Conservation (phyloP, 768 basidiomycete species). For the Russula griseocarnosa region DNA sequence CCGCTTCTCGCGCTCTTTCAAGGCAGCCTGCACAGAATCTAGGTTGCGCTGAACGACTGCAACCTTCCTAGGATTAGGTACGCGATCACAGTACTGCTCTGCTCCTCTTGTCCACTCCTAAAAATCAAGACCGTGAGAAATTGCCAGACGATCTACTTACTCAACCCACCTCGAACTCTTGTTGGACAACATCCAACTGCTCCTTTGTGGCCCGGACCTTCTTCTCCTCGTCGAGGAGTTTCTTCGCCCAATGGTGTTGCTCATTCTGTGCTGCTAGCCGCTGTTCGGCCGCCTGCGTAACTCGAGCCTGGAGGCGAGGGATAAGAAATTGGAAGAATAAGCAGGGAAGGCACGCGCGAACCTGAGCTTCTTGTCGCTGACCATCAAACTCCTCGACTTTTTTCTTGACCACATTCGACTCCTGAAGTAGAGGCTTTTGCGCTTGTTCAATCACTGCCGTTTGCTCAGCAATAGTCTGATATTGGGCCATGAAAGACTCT, state of each 20-base stretch:
- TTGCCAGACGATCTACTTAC: neutral
- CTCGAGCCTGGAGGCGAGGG: conserved; percentile 40
- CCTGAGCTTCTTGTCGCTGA: conserved; percentile 42
- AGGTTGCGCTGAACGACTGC: conserved; percentile 57
- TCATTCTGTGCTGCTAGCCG: conserved; percentile 51
- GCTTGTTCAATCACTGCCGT: conserved; percentile 47
- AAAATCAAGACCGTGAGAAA: neutral
- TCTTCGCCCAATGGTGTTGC: conserved; percentile 47
- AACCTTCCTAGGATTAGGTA: conserved; percentile 54
- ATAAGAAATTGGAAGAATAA: conserved; percentile 16
- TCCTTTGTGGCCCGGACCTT: conserved; percentile 46
- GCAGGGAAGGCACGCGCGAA: conserved; percentile 34
- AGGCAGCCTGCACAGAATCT: conserved; percentile 56
- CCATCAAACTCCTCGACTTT: conserved; percentile 53
- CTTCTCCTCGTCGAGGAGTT: conserved; percentile 48
- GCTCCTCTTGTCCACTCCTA: conserved; percentile 68
- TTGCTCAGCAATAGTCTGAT: conserved; percentile 41
- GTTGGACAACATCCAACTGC: conserved; percentile 47
- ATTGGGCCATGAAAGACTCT: conserved; percentile 46
- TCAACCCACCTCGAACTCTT: conserved; percentile 58
- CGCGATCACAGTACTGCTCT: conserved; percentile 52
- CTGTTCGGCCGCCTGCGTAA: conserved; percentile 46
- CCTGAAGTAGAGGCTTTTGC: conserved; percentile 42
- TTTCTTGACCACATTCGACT: conserved; percentile 45
- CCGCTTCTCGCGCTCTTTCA: conserved; percentile 65